Base-by-base conservation (phyloP, 1,139 yeast genomes). In the Yamadazyma pseudoaaseri region DNA sequence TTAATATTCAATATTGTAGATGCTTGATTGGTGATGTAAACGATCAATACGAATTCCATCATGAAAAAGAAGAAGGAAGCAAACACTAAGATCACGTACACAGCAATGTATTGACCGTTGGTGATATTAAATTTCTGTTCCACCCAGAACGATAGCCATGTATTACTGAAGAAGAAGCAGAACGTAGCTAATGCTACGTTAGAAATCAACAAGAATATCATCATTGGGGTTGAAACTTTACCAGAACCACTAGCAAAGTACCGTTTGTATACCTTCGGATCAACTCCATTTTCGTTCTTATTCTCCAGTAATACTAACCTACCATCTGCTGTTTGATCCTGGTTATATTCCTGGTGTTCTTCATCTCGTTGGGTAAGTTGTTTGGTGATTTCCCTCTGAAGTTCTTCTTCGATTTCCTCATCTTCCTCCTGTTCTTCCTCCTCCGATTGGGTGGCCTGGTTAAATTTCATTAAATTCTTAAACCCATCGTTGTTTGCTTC, bases 101-200 rank as follows among this genome's bases (percentile, higher is more conserved):
- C 41, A 2, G 87, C 96, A 61, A 86, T 83, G 56, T 87, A 89
- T 45, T 78, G 76, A 3, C 74, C 72, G 31, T 70, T 62, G 1
- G 75, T 44, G 33, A 71, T 60, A 12, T 52, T 2, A 49, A 82
- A 86, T 52, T 74, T 79, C 34, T 65, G 34, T 14, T 70, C 73
- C 3, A 84, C 71, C 97, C 97, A 89, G 56, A 76, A 89, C 1
- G 96, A 81, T 41, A 89, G 65, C 95, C 96, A 89, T 15, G 82
- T 81, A 47, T 82, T 84, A 26, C 86, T 70, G 54, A 86, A 83
- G 28, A 86, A 57, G 38, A 70, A 72, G 42, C 74, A 67, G 52
- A 85, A 86, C 0, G 89, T 75, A 6, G 79, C 50, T 6, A 74
- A 55, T 58, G 15, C 76, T 37, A 57, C 42, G 12, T 47, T 18